A percentile compares a stretch with the other conserved stretches of the same genome.
phyloP scores from a whole-genome alignment of 2,329 filamentous ascomycete species.

The Pochonia chlamydosporia region DNA sequence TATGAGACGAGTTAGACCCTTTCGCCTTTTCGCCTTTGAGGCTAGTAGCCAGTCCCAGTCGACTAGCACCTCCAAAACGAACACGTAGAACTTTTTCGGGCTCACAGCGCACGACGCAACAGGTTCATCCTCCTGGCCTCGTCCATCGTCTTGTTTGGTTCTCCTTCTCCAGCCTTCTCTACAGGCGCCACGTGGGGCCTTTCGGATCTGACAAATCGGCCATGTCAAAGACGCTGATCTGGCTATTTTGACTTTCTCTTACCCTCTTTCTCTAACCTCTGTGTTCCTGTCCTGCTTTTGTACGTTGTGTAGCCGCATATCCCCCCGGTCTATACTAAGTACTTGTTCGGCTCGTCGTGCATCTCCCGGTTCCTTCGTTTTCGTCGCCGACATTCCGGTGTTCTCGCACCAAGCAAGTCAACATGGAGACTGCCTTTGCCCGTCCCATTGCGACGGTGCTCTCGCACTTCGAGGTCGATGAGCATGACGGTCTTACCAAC shows the following conservation, averaged over 20 bases:
- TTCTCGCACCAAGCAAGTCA: constrained; percentile 11
- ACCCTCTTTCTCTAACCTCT: neutral
- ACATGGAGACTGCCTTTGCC: constrained; percentile 60
- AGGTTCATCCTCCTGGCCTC: neutral
- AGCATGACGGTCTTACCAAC: constrained; percentile 49
- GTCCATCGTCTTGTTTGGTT: neutral
- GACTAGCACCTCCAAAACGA: constrained; percentile 15
- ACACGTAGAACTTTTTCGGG: constrained; percentile 21
- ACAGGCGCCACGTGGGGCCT: constrained; percentile 25
- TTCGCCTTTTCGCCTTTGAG: constrained; percentile 2
- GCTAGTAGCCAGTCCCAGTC: neutral
- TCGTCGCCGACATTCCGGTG: constrained; percentile 4
- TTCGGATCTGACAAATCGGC: constrained; percentile 20
- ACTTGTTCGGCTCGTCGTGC: constrained; percentile 6
- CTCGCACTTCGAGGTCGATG: constrained; percentile 50
- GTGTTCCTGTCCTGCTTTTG: neutral
- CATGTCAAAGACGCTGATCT: constrained; percentile 18
- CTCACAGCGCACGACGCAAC: neutral
- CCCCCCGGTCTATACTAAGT: neutral
- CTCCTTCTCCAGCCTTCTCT: constrained; percentile 12
- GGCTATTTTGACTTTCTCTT: constrained; percentile 1
- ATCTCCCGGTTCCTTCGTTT: neutral
- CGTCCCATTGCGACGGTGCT: constrained; percentile 54
- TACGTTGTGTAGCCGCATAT: neutral
- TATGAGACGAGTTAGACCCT: constrained; percentile 2